Evolutionary conservation across 192 early-diverging fungal species (phyloP), one percentile per base, ranked within the genome.

Genomic region (Backusella tarrabulga): DNA sequence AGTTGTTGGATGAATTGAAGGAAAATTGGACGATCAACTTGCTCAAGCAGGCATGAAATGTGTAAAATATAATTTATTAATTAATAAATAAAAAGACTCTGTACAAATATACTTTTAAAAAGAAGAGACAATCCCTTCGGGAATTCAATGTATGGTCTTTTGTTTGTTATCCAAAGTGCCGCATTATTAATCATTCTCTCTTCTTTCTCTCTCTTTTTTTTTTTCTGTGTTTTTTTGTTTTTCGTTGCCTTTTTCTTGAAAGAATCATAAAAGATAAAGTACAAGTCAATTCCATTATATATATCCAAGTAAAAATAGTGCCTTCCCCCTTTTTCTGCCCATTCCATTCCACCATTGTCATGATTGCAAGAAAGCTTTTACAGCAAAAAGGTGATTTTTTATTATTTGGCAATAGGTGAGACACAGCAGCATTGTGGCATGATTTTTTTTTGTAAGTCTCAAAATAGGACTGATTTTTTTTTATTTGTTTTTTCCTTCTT

Each of bases 1-100:
- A 81, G 56, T 90, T 94, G 60, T 87, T 98, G 88, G 90, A 86
- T 52, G 77, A 85, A n/a, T 81, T 89, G 77, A 84, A 84, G 67
- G 66, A 80, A 21, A 74, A 80, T 67, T 89, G 88, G 88, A 89
- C 85, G 21, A 2, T 23, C 8, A 60, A 60, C 3, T 60, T 60
- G 23, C 5, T 60, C 9, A 60, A 60, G 23, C 21, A 60, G 11
- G 15, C 54, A 60, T 21, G 11, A 60, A 2, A 23, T 54, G 1
- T 54, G 52, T 19, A 60, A 23, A 60, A 23, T 23, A 26, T 54
- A 54, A 52, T 19, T 19, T 4, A 50, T 50, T 17, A 50, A 50
- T 15, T 5, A 50, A 17, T 19, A 54, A 54, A 54, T 54, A 26
- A 50, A 50, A 50, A n/a, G 6, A 7, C 15, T n/a, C 19, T n/a